Conservation (phyloP, 1,284 basidiomycete species). For the Cutaneotrichosporon sp. region DNA sequence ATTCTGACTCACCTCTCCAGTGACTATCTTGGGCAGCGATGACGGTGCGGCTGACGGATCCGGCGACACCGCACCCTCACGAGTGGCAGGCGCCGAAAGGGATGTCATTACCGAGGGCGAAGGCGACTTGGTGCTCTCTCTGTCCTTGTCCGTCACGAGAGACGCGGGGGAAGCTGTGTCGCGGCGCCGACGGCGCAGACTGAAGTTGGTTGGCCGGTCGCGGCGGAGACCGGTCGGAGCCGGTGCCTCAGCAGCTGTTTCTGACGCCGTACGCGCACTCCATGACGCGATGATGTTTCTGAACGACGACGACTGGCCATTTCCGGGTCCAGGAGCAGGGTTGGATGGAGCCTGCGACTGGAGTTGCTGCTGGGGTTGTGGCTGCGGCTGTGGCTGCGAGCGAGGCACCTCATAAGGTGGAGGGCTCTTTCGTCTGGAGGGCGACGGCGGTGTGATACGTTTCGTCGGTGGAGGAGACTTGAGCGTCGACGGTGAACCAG, state of each 20-base stretch:
- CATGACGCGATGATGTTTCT: constrained; percentile 72
- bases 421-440: too few species aligned
- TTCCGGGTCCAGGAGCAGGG: too few species aligned
- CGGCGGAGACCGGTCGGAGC: not conserved
- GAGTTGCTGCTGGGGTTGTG: too few species aligned
- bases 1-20: constrained; percentile 53
- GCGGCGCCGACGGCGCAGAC: constrained; percentile 58
- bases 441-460: not conserved
- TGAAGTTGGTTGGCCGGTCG: constrained; percentile 55
- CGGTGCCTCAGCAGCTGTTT: not conserved
- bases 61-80: too few species aligned
- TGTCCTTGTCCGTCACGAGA: constrained; percentile 1
- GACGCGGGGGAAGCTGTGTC: constrained; percentile 29
- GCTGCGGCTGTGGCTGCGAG: constrained; percentile 40
- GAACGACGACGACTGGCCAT: constrained; percentile 47
- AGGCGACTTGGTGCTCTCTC: not conserved
- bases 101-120: not conserved
- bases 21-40: constrained; percentile 5
- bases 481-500: not conserved
- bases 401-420: too few species aligned
- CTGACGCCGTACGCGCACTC: constrained; percentile 36
- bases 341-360: too few species aligned
- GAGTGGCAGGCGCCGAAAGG: not conserved
- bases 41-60: not conserved
- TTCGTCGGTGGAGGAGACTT: not conserved